Evolutionary conservation across 2,329 filamentous ascomycete genomes (phyloP), one percentile per base, ranked within the genome.

Genomic region (Xylaria sp.): DNA sequence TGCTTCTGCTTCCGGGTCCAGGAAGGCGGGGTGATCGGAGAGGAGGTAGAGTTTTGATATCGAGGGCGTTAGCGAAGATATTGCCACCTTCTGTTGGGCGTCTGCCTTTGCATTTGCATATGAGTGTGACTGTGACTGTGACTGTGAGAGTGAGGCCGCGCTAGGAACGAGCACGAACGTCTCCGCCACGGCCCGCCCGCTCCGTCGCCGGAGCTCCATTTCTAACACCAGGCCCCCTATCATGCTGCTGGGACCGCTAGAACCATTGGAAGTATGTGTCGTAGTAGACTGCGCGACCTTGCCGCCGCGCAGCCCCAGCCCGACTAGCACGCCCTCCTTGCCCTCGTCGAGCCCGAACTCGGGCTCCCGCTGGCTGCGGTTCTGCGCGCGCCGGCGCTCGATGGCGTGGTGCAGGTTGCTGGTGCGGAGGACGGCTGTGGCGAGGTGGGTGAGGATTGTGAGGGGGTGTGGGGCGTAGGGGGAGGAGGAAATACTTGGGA

Each of bases 161-260:
- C 54, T 23, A n/a, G 80, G 82, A 67, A 73, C 79, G 48, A 86
- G 82, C 58, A 90, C 84, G 68, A 90, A 91, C 55, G 81, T 84
- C 80, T 98, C 95, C 9, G 86, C 81, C 18, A 97, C 90, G 0
- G 91, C 89, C 4, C 94, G 85, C 0, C 95, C 94, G 75, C 92
- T 95, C 74, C 94, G 91, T 64, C 95, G 86, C 12, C 96, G 87
- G 74, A 97, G 88, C 80, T 99, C 95, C 87, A 97, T 92, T 75
- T 93, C 90, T 6, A 98, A 79, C 0, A 97, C 92, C 0, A 95
- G 78, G 0, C 88, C 91, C 0, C 40, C 40, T 10, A 10, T 10
- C 32, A 35, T 35, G 32, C 54, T 32, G 13, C 50, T 32, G 10
- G 10, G 8, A 35, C 32, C 32, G 8, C 32, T 32, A 5, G 29